These are phyloP conservation scores for Suhomyces faveliae DNA, from an alignment of 805 yeast species.

Conservation along the genomic window DNA sequence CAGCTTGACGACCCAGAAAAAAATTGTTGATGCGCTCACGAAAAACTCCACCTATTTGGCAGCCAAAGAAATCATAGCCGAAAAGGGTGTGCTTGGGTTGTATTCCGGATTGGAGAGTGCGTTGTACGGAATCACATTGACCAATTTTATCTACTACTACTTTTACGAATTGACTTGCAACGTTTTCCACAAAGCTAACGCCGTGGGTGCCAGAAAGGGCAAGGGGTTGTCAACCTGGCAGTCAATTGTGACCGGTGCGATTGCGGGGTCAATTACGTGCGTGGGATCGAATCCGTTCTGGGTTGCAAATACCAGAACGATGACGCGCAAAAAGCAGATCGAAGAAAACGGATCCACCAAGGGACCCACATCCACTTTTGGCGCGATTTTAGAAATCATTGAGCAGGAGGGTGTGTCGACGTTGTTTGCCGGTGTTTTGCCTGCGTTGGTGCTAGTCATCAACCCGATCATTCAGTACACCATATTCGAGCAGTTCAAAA, in stretches of 20 bases:
- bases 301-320: constrained; percentile 91
- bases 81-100: constrained; percentile 66
- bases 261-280: constrained; percentile 86
- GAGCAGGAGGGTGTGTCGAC: constrained; percentile 69
- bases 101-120: constrained; percentile 90
- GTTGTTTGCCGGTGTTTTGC: constrained; percentile 81
- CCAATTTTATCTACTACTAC: constrained; percentile 88
- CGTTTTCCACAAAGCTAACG: constrained; percentile 38
- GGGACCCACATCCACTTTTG: constrained; percentile 46
- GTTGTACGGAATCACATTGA: constrained; percentile 76
- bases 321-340: constrained; percentile 48
- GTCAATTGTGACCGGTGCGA: constrained; percentile 73
- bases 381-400: constrained; percentile 59
- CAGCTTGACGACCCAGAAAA: constrained; percentile 15
- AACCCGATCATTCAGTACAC: constrained; percentile 94
- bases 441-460: constrained; percentile 80
- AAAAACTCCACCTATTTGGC: constrained; percentile 24
- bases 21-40: constrained; percentile 15
- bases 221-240: constrained; percentile 58
- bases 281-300: constrained; percentile 85
- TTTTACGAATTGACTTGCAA: constrained; percentile 74
- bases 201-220: constrained; percentile 20
- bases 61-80: constrained; percentile 43
- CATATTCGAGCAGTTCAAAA: constrained; percentile 82
- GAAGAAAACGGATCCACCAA: constrained; percentile 16